phyloP scores from a whole-genome alignment of 2,329 filamentous ascomycete genomes.

The Cyclaneusma minus region DNA sequence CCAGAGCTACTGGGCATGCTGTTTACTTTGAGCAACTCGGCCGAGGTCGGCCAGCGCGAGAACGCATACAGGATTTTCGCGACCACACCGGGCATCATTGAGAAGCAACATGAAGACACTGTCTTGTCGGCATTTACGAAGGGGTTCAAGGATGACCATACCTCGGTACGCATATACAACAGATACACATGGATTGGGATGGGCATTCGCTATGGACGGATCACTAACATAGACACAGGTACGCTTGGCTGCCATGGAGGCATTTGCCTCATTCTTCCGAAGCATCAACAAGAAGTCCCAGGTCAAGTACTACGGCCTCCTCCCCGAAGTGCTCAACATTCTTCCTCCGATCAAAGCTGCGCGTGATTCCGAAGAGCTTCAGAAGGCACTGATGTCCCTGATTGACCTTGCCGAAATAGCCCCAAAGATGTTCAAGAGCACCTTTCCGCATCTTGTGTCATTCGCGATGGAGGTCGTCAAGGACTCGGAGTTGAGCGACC shows the following conservation, averaged over 20 bases:
- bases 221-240: constrained; percentile 36
- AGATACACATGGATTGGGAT: constrained; percentile 5
- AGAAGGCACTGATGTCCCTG: constrained; percentile 74
- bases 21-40: constrained; percentile 80
- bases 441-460: constrained; percentile 86
- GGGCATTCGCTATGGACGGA: no score
- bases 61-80: constrained; percentile 91
- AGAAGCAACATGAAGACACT: constrained; percentile 86
- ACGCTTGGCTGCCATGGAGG: constrained; percentile 86
- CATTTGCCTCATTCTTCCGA: constrained; percentile 91
- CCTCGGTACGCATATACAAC: constrained; percentile 39
- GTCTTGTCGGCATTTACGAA: constrained; percentile 78
- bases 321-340: constrained; percentile 87
- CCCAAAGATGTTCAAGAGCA: constrained; percentile 89
- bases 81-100: constrained; percentile 87
- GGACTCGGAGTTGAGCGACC: constrained; percentile 85
- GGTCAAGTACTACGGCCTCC: constrained; percentile 70
- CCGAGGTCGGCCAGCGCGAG: constrained; percentile 72
- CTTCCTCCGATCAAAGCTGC: constrained; percentile 87
- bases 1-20: constrained; percentile 73
- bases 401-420: constrained; percentile 92
- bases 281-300: constrained; percentile 80
- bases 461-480: constrained; percentile 90
- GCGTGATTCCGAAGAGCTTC: constrained; percentile 79
- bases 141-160: constrained; percentile 80